phyloP scores from a whole-genome alignment of 2,329 filamentous ascomycete species.

The Xenoacremonium recifei region DNA sequence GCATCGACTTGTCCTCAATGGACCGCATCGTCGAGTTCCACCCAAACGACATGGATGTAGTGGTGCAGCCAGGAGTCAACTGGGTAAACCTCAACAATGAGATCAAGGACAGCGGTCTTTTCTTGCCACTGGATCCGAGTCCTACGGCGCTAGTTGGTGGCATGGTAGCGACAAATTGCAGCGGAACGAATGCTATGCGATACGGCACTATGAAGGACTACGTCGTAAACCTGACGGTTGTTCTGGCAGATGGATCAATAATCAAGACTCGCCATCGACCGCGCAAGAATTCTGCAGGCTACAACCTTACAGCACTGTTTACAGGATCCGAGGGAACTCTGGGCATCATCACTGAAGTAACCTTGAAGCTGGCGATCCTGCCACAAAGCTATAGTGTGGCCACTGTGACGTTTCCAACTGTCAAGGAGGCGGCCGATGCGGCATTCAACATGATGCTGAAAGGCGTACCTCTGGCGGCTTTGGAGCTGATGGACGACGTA shows the following conservation, averaged over 20 bases:
- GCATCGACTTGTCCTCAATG: conserved; percentile 69
- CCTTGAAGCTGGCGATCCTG: conserved; percentile 64
- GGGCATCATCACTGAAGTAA: conserved; percentile 69
- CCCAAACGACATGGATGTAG: conserved; percentile 68
- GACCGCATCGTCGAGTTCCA: conserved; percentile 63
- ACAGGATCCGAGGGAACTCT: conserved; percentile 70
- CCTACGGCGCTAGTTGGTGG: conserved; percentile 58
- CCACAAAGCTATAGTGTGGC: conserved; percentile 65
- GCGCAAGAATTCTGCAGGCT: conserved; percentile 68
- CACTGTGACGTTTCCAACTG: conserved; percentile 57
- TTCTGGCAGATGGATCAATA: conserved; percentile 63
- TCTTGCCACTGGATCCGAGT: conserved; percentile 69
- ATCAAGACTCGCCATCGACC: conserved; percentile 68
- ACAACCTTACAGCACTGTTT: conserved; percentile 69
- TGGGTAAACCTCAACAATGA: conserved; percentile 67
- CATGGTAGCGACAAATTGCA: conserved; percentile 68
- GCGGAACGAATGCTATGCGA: conserved; percentile 57
- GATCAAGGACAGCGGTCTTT: conserved; percentile 61
- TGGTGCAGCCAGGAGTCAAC: conserved; percentile 66
- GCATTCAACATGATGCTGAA: conserved; percentile 63
- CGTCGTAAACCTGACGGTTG: conserved; percentile 69
- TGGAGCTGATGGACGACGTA: conserved; percentile 63
- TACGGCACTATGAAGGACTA: conserved; percentile 79
- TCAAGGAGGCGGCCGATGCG: conserved; percentile 61
- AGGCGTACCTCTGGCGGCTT: conserved; percentile 64